These are phyloP conservation scores for Aphanomyces astaci DNA, from an alignment of 352 stramenopile genomes.

Conservation along the genomic window DNA sequence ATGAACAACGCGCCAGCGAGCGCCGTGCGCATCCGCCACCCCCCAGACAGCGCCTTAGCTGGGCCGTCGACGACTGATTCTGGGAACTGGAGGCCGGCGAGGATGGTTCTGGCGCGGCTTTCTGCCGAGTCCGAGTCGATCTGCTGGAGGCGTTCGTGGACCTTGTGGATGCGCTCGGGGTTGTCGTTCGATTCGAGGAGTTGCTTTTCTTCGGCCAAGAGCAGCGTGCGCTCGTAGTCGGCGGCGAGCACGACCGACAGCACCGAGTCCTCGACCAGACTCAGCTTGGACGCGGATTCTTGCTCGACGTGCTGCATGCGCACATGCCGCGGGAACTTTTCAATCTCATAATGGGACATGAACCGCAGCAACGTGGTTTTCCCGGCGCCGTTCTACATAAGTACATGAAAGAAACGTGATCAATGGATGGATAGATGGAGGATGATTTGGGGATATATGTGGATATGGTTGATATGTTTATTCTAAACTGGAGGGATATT, in stretches of 20 bases:
- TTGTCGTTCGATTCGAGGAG: slow-evolving; percentile 64
- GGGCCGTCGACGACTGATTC: slow-evolving; percentile 85
- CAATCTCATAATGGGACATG: slow-evolving; percentile 94
- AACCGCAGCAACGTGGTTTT: slow-evolving; percentile 95
- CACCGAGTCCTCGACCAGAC: slow-evolving; percentile 74
- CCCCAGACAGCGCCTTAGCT: slow-evolving; percentile 88
- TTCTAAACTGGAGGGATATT: too few relatives aligned
- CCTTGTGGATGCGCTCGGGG: slow-evolving; percentile 52
- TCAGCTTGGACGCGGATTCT: slow-evolving; percentile 85
- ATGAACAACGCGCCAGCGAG: slow-evolving; percentile 94
- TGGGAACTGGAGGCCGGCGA: slow-evolving; percentile 92
- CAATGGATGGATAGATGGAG: too few relatives aligned
- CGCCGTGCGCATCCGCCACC: slow-evolving; percentile 91
- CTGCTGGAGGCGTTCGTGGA: slow-evolving; percentile 83
- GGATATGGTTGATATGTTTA: too few relatives aligned
- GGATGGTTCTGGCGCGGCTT: slow-evolving; percentile 82
- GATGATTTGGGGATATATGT: too few relatives aligned
- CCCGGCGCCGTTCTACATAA: slow-evolving; percentile 53
- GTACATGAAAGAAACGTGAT: too few relatives aligned
- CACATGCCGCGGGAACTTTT: slow-evolving; percentile 94
- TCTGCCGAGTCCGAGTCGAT: slow-evolving; percentile 89
- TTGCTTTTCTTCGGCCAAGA: slow-evolving; percentile 92
- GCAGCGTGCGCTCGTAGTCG: slow-evolving; percentile 89
- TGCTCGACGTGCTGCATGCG: slow-evolving; percentile 94
- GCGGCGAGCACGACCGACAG: slow-evolving; percentile 91